Conservation (phyloP, 805 yeast genomes). For the Wickerhamia fluorescens region DNA sequence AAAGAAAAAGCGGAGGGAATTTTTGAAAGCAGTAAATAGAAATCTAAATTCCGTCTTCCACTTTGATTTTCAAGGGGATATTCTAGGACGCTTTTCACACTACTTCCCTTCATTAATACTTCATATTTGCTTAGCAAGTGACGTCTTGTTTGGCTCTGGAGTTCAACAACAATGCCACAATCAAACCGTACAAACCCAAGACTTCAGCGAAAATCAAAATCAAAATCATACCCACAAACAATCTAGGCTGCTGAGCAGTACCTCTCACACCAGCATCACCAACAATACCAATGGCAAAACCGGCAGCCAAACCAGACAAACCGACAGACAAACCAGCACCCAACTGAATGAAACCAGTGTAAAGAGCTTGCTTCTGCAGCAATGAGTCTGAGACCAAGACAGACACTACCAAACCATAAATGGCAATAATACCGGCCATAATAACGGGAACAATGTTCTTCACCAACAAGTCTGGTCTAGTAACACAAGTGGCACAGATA, state of each 20-base stretch:
- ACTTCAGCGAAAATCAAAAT: constrained; percentile 99
- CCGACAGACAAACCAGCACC: constrained; percentile 99
- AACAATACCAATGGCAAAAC: constrained; percentile 98
- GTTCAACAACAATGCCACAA: constrained; percentile 95
- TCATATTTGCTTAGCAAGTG: too few relatives aligned
- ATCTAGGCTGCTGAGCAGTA: constrained; percentile 95
- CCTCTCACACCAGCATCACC: constrained; percentile 99
- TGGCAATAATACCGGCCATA: constrained; percentile 99
- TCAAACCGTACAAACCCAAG: constrained; percentile 95
- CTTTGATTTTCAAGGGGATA: too few relatives aligned
- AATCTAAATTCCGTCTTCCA: too few relatives aligned
- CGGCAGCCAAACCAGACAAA: constrained; percentile 95
- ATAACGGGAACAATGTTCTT: constrained; percentile 94
- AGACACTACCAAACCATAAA: constrained; percentile 94
- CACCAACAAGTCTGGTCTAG: constrained; percentile 93
- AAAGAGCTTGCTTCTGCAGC: constrained; percentile 84
- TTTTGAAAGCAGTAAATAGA: too few relatives aligned
- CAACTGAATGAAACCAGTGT: constrained; percentile 95
- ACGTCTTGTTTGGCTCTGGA: constrained; percentile 96
- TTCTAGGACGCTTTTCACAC: too few relatives aligned
- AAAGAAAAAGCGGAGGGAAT: too few relatives aligned
- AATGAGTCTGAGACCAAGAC: constrained; percentile 88
- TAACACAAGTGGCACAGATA: constrained; percentile 95
- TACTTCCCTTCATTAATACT: too few relatives aligned
- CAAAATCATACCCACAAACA: constrained; percentile 97